These are phyloP conservation scores for Cystofilobasidium macerans DNA, from an alignment of 768 basidiomycete species.

Conservation along the genomic window DNA sequence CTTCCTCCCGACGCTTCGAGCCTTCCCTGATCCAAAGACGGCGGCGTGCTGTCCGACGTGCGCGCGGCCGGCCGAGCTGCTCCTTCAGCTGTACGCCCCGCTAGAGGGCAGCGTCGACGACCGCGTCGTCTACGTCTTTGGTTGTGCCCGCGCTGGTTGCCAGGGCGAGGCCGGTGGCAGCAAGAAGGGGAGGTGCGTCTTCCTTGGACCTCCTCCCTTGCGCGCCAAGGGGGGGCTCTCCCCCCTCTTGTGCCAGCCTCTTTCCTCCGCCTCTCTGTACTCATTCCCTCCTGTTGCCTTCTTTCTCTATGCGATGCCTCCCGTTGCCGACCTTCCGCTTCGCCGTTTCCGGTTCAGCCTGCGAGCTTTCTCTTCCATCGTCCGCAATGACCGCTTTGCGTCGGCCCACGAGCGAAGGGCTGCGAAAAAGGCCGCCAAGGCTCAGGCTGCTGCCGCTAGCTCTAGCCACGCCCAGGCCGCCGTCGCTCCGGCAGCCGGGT, in stretches of 20 bases:
- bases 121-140: slow-evolving; percentile 75
- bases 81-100: slow-evolving; percentile 83
- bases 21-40: slow-evolving; percentile 52
- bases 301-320: neutral
- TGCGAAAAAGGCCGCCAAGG: slow-evolving; percentile 24
- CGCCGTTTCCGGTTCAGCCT: slow-evolving; percentile 43
- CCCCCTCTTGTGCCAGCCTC: neutral
- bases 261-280: neutral
- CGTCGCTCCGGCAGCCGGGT: slow-evolving; percentile 29
- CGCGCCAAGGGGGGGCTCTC: too few species aligned
- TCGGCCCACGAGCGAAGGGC: slow-evolving; percentile 31
- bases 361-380: slow-evolving; percentile 67
- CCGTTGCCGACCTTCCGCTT: neutral
- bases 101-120: slow-evolving; percentile 76
- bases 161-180: slow-evolving; percentile 48
- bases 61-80: slow-evolving; percentile 61
- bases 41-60: slow-evolving; percentile 66
- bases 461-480: neutral
- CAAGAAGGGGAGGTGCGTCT: slow-evolving; percentile 53
- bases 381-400: slow-evolving; percentile 64
- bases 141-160: slow-evolving; percentile 58
- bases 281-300: neutral
- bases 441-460: slow-evolving; percentile 11
- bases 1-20: slow-evolving; percentile 48
- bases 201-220: neutral